Conservation (phyloP, 164 flowering plant genomes). For the Magnolia officinalis region DNA sequence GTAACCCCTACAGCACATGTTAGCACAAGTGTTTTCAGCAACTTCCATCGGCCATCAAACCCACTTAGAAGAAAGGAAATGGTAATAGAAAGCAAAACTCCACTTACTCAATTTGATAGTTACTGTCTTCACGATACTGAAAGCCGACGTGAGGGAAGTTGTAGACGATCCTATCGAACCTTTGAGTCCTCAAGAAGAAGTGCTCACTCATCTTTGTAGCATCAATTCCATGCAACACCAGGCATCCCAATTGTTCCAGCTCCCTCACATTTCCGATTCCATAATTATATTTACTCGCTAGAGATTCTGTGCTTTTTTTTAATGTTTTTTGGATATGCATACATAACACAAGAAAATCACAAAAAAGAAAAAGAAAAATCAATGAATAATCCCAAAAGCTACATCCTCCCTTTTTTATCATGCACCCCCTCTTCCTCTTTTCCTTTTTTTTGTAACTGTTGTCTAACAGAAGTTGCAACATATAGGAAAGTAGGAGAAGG, state of each 20-base stretch:
- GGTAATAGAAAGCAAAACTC: background rate
- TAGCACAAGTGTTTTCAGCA: background rate
- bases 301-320: background rate
- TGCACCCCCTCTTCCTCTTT: too few species aligned
- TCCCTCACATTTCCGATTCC: constrained; percentile 16
- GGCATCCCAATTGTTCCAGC: constrained; percentile 26
- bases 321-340: background rate
- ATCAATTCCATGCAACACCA: constrained; percentile 31
- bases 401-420: too few species aligned
- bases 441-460: too few species aligned
- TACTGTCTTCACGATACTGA: background rate
- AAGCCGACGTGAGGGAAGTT: constrained; percentile 58
- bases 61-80: background rate
- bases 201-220: constrained; percentile 27
- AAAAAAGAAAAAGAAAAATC: too few species aligned
- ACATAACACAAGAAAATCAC: background rate
- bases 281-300: constrained; percentile 6
- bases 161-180: constrained; percentile 41
- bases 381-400: too few species aligned
- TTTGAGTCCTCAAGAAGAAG: constrained; percentile 13
- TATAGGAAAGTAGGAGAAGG: too few species aligned
- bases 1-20: too few species aligned
- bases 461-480: background rate
- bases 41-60: background rate
- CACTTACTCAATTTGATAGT: constrained; percentile 12